A percentile compares a stretch with the other conserved stretches of the same genome.
Conservation (phyloP, 257 asterid genomes). For the Rubia yunnanensis region DNA sequence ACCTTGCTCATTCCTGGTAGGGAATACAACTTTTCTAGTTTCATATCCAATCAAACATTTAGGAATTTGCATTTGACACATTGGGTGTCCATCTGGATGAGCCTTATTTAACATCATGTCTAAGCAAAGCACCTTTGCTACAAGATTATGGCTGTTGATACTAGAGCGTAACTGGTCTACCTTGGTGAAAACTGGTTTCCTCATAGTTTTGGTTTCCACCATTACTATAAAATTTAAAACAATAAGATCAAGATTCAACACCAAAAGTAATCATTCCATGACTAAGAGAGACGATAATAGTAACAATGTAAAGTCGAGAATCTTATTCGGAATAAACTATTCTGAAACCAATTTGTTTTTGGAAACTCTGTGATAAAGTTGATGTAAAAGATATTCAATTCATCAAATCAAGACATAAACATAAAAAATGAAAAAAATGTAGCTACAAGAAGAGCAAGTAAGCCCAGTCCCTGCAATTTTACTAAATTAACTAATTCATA, state of each 20-base stretch:
- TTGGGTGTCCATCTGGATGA: constrained; percentile 63
- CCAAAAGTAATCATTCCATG: background rate
- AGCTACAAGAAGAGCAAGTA: background rate
- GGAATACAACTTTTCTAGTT: constrained; percentile 42
- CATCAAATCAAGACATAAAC: background rate
- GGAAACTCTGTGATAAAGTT: background rate
- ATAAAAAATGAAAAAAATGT: too few species aligned
- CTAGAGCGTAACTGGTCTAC: constrained; percentile 33
- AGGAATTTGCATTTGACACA: constrained; percentile 56
- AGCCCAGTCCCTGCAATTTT: background rate
- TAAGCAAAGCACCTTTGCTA: constrained; percentile 58
- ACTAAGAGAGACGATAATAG: background rate
- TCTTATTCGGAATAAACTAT: background rate
- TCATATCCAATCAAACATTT: constrained; percentile 51
- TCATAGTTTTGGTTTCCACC: constrained; percentile 30
- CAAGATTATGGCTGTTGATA: constrained; percentile 35
- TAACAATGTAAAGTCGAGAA: background rate
- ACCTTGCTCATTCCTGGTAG: constrained; percentile 74
- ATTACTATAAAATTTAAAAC: constrained; percentile 8
- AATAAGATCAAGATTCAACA: background rate
- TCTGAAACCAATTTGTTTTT: background rate
- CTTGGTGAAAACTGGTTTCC: constrained; percentile 35
- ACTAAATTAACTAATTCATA: background rate
- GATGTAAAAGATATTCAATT: background rate
- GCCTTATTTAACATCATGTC: constrained; percentile 61